These are phyloP conservation scores for Ascochyta rabiei DNA, from an alignment of 2,329 filamentous ascomycete genomes.

Conservation along the genomic window DNA sequence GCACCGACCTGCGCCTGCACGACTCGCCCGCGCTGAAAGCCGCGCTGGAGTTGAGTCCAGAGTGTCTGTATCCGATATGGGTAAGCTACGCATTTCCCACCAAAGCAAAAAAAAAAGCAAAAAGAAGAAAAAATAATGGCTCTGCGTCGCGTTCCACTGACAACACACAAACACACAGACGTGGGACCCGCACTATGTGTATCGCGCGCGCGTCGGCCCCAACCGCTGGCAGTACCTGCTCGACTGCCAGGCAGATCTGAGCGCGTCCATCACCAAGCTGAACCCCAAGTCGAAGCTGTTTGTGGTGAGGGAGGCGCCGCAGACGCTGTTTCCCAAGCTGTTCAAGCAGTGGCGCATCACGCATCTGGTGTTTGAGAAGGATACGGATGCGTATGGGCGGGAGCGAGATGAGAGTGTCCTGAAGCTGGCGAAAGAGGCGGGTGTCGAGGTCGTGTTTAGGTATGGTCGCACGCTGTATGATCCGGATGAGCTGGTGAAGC, in stretches of 20 bases:
- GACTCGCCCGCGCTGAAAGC: slow-evolving; percentile 76
- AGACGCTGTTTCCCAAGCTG: slow-evolving; percentile 73
- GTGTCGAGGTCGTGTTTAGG: slow-evolving; percentile 69
- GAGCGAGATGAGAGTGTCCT: slow-evolving; percentile 67
- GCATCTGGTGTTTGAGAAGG: slow-evolving; percentile 79
- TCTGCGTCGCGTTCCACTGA: too few species aligned
- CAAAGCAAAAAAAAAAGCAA: too few species aligned
- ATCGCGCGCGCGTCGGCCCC: slow-evolving; percentile 69
- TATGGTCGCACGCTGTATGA: slow-evolving; percentile 75
- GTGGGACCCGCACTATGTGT: slow-evolving; percentile 83
- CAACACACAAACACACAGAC: neutral
- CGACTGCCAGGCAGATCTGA: slow-evolving; percentile 76
- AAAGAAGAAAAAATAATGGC: too few species aligned
- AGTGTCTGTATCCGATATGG: slow-evolving; percentile 75
- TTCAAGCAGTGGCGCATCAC: slow-evolving; percentile 76
- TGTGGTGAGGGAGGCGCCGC: slow-evolving; percentile 73
- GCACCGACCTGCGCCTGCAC: slow-evolving; percentile 77
- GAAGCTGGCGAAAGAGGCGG: slow-evolving; percentile 65
- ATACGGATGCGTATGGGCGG: slow-evolving; percentile 74
- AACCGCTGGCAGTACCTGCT: slow-evolving; percentile 77
- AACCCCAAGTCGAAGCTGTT: slow-evolving; percentile 74
- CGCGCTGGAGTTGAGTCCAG: slow-evolving; percentile 71
- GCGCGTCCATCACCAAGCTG: slow-evolving; percentile 68
- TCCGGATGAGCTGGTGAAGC: slow-evolving; percentile 69
- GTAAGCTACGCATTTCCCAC: neutral